Conservation (phyloP, 1,284 basidiomycete species). For the Meira miltonrushii region DNA sequence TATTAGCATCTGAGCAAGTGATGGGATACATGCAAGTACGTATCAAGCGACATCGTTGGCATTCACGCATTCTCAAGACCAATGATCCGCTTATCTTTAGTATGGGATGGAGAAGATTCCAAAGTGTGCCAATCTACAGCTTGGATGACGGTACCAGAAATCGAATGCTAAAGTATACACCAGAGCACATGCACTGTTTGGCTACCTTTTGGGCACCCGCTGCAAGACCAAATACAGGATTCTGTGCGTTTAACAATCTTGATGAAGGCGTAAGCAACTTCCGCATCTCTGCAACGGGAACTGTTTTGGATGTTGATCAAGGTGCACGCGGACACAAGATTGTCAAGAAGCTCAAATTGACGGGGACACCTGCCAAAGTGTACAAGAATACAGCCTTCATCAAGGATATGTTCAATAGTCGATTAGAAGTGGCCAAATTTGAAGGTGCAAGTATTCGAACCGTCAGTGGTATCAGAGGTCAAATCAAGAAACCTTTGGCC, state of each 20-base stretch:
- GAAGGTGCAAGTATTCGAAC: constrained; percentile 94
- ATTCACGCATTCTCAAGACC: constrained; percentile 83
- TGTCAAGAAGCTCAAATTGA: constrained; percentile 95
- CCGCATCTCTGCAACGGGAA: constrained; percentile 86
- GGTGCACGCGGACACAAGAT: constrained; percentile 67
- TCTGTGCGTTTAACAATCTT: constrained; percentile 92
- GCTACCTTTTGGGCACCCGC: constrained; percentile 68
- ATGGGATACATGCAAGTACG: constrained; percentile 89
- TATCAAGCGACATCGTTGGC: constrained; percentile 96
- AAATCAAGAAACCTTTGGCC: constrained; percentile 88
- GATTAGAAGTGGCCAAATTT: constrained; percentile 94
- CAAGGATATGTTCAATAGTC: constrained; percentile 91
- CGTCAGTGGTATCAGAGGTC: constrained; percentile 90
- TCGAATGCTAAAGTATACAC: constrained; percentile 99
- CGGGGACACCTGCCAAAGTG: constrained; percentile 89
- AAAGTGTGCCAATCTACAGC: constrained; percentile 88
- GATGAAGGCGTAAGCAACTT: constrained; percentile 67
- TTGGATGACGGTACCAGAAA: constrained; percentile 79
- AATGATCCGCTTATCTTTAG: constrained; percentile 96
- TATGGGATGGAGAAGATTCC: constrained; percentile 92
- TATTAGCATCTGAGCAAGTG: constrained; percentile 83
- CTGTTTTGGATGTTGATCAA: constrained; percentile 81
- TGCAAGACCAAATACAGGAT: constrained; percentile 67
- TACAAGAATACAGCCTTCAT: constrained; percentile 99
- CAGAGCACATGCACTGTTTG: constrained; percentile 98